Evolutionary conservation across 2,329 filamentous ascomycete species (phyloP).

Genomic region (Fusarium devonianum): DNA sequence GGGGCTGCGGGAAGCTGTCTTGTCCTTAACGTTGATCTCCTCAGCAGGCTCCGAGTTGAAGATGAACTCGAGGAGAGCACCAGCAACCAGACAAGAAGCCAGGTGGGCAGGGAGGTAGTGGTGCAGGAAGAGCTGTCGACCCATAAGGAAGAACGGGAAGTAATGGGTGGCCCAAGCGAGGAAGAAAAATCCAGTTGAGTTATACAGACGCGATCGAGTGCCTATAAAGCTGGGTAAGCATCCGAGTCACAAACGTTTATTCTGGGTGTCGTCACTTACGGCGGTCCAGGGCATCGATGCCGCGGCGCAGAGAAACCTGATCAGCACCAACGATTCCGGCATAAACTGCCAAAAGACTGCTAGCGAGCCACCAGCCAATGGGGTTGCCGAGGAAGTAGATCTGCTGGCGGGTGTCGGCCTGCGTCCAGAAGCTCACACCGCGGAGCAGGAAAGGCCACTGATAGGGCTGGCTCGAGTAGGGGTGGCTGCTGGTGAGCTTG

Average conservation of each 20-base stretch:
- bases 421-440: conserved; percentile 99
- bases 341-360: conserved; percentile 90
- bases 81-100: conserved; percentile 87
- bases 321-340: conserved; percentile 91
- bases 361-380: conserved; percentile 95
- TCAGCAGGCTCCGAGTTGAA: conserved; percentile 85
- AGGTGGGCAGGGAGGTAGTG: conserved; percentile 97
- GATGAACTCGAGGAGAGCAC: conserved; percentile 91
- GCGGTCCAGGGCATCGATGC: conserved; percentile 89
- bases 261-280: conserved; percentile 71
- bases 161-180: conserved; percentile 97
- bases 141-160: conserved; percentile 97
- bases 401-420: conserved; percentile 91
- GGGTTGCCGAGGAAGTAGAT: conserved; percentile 99
- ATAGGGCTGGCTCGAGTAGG: conserved; percentile 92
- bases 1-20: conserved; percentile 53
- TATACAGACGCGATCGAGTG: conserved; percentile 92
- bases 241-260: background rate
- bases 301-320: conserved; percentile 90
- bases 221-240: conserved; percentile 61
- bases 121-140: conserved; percentile 95
- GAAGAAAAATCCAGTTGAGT: conserved; percentile 99
- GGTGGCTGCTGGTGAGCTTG: conserved; percentile 94
- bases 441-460: conserved; percentile 98
- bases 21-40: conserved; percentile 58